Evolutionary conservation across 192 early-diverging fungal species (phyloP).

Genomic region (Glomus cerebriforme): DNA sequence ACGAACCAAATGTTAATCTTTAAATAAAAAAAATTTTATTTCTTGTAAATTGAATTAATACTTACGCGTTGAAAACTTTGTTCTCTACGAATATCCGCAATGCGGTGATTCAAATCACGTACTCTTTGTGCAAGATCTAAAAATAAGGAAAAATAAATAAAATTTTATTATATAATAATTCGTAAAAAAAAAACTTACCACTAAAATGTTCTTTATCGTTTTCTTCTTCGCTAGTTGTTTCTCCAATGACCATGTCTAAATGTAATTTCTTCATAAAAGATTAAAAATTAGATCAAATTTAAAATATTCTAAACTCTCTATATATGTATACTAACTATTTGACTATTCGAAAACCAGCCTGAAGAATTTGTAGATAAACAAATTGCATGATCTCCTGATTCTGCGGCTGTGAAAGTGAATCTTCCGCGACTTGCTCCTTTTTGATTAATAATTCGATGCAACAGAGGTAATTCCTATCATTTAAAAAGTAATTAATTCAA

Average conservation of each 20-base stretch:
- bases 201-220: conserved; percentile 37
- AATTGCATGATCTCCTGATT: conserved; percentile 88
- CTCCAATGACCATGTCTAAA: conserved; percentile 70
- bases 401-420: conserved; percentile 90
- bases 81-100: conserved; percentile 83
- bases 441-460: conserved; percentile 69
- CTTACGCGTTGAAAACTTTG: conserved; percentile 87
- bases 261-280: conserved; percentile 43
- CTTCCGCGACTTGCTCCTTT: conserved; percentile 72
- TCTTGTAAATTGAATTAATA: not conserved
- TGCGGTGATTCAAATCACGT: conserved; percentile 79
- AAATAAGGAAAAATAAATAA: not conserved
- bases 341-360: conserved; percentile 73
- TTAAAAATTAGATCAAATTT: not conserved
- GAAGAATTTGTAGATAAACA: conserved; percentile 73
- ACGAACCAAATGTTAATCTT: too few relatives aligned
- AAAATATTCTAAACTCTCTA: not conserved
- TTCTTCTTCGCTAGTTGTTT: conserved; percentile 56
- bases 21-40: not conserved
- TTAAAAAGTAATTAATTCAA: not conserved
- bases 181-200: conserved; percentile 18
- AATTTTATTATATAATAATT: not conserved
- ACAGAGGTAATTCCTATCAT: conserved; percentile 50
- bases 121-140: conserved; percentile 72
- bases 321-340: conserved; percentile 53